phyloP scores from a whole-genome alignment of 805 yeast genomes.

The Komagataella kurtzmanii region DNA sequence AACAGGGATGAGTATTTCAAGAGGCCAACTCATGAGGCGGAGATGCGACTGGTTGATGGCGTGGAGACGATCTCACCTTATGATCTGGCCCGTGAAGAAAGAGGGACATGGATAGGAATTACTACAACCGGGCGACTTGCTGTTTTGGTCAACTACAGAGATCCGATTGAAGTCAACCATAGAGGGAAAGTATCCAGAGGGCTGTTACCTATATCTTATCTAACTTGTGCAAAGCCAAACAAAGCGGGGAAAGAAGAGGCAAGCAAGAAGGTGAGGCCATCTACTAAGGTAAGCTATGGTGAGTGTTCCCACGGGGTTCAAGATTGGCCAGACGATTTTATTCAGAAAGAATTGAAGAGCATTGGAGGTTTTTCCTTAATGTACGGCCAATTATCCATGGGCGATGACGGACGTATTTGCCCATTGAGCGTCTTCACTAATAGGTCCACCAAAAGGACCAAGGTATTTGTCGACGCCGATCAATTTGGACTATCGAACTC shows the following conservation, averaged over 20 bases:
- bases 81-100: slow-evolving; percentile 60
- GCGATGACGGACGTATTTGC: slow-evolving; percentile 13
- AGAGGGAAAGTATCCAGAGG: slow-evolving; percentile 28
- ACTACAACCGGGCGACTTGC: slow-evolving; percentile 42
- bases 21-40: slow-evolving; percentile 57
- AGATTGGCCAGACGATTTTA: background rate
- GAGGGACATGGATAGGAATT: slow-evolving; percentile 90
- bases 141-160: slow-evolving; percentile 65
- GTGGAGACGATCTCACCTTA: slow-evolving; percentile 44
- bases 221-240: slow-evolving; percentile 18
- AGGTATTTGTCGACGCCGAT: slow-evolving; percentile 9
- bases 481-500: slow-evolving; percentile 58
- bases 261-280: background rate
- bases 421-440: slow-evolving; percentile 35
- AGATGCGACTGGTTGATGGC: slow-evolving; percentile 16
- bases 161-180: slow-evolving; percentile 16
- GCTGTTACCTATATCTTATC: slow-evolving; percentile 23
- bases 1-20: slow-evolving; percentile 80
- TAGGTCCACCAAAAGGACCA: slow-evolving; percentile 19
- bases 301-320: background rate
- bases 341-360: slow-evolving; percentile 13
- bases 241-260: slow-evolving; percentile 31
- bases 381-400: slow-evolving; percentile 31
- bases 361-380: slow-evolving; percentile 56
- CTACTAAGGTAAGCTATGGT: background rate